These are phyloP conservation scores for Pleurotus pulmonarius DNA, from an alignment of 768 basidiomycete genomes.

Conservation along the genomic window DNA sequence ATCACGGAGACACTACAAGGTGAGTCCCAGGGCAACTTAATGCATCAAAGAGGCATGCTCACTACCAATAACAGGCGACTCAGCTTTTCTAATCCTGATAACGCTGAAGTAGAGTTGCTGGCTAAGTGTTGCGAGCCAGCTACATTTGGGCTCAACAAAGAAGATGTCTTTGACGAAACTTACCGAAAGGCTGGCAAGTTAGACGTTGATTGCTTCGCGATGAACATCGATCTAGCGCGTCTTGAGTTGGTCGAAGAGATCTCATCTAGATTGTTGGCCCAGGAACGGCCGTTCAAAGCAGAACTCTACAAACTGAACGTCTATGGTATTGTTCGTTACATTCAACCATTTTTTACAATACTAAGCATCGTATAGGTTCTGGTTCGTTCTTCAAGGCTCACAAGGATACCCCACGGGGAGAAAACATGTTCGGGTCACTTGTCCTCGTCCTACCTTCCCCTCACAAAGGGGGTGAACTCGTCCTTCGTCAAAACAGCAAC, in stretches of 20 bases:
- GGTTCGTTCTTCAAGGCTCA: constrained; percentile 49
- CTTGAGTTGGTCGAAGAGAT: constrained; percentile 22
- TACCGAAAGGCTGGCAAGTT: constrained; percentile 34
- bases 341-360: not conserved
- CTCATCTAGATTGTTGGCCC: constrained; percentile 13
- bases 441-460: constrained; percentile 44
- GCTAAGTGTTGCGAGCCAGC: constrained; percentile 27
- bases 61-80: not conserved
- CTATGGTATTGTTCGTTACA: constrained; percentile 22
- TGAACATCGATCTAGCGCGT: constrained; percentile 18
- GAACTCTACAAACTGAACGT: constrained; percentile 36
- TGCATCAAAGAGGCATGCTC: not conserved
- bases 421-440: constrained; percentile 48
- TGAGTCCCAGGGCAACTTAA: not conserved
- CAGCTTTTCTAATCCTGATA: not conserved
- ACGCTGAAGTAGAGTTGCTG: constrained; percentile 18
- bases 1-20: not conserved
- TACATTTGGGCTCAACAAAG: constrained; percentile 23
- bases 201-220: constrained; percentile 21
- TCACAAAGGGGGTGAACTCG: constrained; percentile 41
- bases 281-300: constrained; percentile 14
- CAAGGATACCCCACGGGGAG: constrained; percentile 41
- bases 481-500: constrained; percentile 28
- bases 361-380: constrained; percentile 22
- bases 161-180: constrained; percentile 30